These are phyloP conservation scores for Talaromyces atroroseus DNA, from an alignment of 2,329 filamentous ascomycete genomes.

Conservation along the genomic window DNA sequence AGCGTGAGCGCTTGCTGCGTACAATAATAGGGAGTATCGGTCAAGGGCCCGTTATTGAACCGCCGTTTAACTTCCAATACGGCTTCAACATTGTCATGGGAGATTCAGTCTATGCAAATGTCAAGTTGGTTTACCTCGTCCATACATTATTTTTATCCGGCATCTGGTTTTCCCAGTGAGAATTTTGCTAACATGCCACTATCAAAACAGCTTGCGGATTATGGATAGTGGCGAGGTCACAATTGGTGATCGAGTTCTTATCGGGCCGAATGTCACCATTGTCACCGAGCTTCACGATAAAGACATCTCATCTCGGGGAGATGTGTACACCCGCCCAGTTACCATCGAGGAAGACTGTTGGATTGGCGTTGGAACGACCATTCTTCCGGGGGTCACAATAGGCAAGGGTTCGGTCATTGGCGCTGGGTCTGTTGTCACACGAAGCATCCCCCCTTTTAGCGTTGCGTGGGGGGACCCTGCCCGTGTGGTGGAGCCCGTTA, in stretches of 20 bases:
- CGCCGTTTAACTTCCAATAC: constrained; percentile 58
- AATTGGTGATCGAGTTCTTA: constrained; percentile 46
- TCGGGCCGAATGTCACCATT: constrained; percentile 47
- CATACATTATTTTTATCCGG: no score
- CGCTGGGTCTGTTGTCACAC: constrained; percentile 30
- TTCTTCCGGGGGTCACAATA: constrained; percentile 34
- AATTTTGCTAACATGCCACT: background rate
- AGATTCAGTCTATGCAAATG: constrained; percentile 51
- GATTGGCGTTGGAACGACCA: constrained; percentile 41
- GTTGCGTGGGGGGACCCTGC: constrained; percentile 37
- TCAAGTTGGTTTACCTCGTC: constrained; percentile 13
- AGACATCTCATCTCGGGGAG: constrained; percentile 39
- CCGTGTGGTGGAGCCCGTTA: constrained; percentile 11
- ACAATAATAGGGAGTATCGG: constrained; percentile 15
- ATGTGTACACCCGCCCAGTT: constrained; percentile 44
- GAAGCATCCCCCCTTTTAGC: constrained; percentile 20
- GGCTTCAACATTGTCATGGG: constrained; percentile 60
- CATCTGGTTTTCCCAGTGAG: background rate
- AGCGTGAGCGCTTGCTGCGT: constrained; percentile 14
- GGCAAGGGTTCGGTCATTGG: constrained; percentile 32
- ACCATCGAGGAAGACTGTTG: constrained; percentile 41
- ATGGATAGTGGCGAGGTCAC: constrained; percentile 46
- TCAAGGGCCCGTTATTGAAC: constrained; percentile 45
- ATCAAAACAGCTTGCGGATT: constrained; percentile 23
- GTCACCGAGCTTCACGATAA: constrained; percentile 47